Conservation (phyloP, 1,284 basidiomycete species). For the Tilletia indica region DNA sequence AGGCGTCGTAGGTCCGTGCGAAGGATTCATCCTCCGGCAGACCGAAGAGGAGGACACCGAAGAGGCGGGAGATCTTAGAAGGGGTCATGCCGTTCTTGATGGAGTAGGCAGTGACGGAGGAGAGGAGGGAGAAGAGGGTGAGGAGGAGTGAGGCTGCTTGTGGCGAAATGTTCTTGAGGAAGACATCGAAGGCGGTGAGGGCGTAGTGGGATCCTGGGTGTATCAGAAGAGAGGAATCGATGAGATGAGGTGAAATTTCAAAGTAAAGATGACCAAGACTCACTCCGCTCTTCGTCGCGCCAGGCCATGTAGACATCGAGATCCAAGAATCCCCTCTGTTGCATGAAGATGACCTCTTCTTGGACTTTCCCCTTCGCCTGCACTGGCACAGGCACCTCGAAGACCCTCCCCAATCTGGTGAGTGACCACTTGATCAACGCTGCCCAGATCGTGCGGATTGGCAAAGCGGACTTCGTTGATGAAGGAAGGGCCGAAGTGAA, state of each 20-base stretch:
- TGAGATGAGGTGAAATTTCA: not conserved
- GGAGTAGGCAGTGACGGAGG: slow-evolving; percentile 49
- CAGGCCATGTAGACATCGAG: slow-evolving; percentile 46
- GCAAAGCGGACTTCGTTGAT: slow-evolving; percentile 46
- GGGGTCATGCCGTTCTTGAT: slow-evolving; percentile 55
- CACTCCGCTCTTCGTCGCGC: slow-evolving; percentile 42
- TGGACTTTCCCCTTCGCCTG: slow-evolving; percentile 30
- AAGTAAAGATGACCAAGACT: slow-evolving; percentile 17
- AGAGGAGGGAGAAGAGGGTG: slow-evolving; percentile 49
- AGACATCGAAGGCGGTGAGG: slow-evolving; percentile 31
- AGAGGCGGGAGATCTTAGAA: slow-evolving; percentile 41
- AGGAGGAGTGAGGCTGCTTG: slow-evolving; percentile 37
- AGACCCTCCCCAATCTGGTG: slow-evolving; percentile 47
- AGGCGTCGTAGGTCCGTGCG: slow-evolving; percentile 49
- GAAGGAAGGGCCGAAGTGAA: slow-evolving; percentile 25
- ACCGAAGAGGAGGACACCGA: slow-evolving; percentile 50
- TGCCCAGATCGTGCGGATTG: slow-evolving; percentile 49
- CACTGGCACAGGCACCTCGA: slow-evolving; percentile 38
- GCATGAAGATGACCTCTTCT: slow-evolving; percentile 50
- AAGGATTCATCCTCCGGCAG: slow-evolving; percentile 54
- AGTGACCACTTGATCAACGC: slow-evolving; percentile 55
- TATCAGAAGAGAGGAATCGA: not conserved
- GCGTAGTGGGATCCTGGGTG: slow-evolving; percentile 26
- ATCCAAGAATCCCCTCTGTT: slow-evolving; percentile 52
- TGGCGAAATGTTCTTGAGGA: slow-evolving; percentile 31